A percentile compares a stretch with the other conserved stretches of the same genome.
These are phyloP conservation scores for Drechslerella dactyloides DNA, from an alignment of 2,329 filamentous ascomycete genomes.

Conservation along the genomic window DNA sequence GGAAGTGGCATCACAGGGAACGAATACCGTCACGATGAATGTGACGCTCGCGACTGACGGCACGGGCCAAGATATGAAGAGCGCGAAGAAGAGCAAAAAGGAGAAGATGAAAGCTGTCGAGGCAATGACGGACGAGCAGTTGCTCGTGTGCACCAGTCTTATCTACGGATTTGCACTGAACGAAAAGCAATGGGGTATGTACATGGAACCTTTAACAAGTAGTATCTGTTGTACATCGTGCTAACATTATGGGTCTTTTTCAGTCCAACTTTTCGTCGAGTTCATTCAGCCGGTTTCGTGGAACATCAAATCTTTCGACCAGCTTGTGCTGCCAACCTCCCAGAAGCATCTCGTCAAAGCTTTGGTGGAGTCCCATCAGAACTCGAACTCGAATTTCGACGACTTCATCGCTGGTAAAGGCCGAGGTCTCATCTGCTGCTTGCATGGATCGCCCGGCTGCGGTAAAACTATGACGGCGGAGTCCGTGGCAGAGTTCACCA, in stretches of 20 bases:
- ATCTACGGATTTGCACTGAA: constrained; percentile 86
- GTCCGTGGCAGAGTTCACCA: constrained; percentile 63
- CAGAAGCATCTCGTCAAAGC: constrained; percentile 58
- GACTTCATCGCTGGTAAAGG: constrained; percentile 65
- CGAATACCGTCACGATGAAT: constrained; percentile 44
- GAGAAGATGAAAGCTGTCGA: constrained; percentile 38
- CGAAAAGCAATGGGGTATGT: constrained; percentile 77
- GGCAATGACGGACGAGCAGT: constrained; percentile 73
- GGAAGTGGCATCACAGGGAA: constrained; percentile 28
- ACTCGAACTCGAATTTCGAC: constrained; percentile 59
- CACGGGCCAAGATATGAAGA: constrained; percentile 47
- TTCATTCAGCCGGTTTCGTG: constrained; percentile 76
- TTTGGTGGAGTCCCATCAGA: constrained; percentile 63
- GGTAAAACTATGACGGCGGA: constrained; percentile 68
- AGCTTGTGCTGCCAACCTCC: constrained; percentile 55
- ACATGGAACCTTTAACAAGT: constrained; percentile 52
- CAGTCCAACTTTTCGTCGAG: constrained; percentile 78
- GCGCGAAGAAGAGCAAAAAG: constrained; percentile 8
- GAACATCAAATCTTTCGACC: constrained; percentile 56
- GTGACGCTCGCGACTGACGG: constrained; percentile 54
- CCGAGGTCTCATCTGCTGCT: constrained; percentile 57
- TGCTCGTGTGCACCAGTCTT: constrained; percentile 80
- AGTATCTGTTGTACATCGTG: constrained; percentile 53
- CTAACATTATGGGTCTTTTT: constrained; percentile 54
- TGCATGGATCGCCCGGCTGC: constrained; percentile 64